Conservation (phyloP, 1,284 basidiomycete species). For the Naganishia sp. region DNA sequence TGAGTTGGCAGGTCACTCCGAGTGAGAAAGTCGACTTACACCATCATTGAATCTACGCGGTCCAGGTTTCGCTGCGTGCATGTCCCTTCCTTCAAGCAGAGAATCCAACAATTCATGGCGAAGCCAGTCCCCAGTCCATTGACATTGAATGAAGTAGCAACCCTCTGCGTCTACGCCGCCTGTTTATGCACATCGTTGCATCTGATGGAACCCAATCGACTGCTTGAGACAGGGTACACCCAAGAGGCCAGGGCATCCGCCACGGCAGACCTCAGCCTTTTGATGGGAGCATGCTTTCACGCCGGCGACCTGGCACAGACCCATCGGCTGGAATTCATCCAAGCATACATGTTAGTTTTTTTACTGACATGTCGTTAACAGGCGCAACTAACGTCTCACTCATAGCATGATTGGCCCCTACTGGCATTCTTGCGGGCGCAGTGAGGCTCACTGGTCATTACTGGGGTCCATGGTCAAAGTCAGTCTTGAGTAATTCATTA, state of each 20-base stretch:
- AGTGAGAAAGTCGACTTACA: too few species aligned
- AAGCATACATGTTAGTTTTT: slow-evolving; percentile 18
- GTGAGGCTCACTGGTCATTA: slow-evolving; percentile 8
- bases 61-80: slow-evolving; percentile 18
- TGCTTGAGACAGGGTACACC: slow-evolving; percentile 10
- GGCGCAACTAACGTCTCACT: neutral
- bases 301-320: slow-evolving; percentile 6
- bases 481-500: neutral
- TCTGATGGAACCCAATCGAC: slow-evolving; percentile 14
- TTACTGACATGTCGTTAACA: neutral
- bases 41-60: too few species aligned
- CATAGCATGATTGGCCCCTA: slow-evolving; percentile 22
- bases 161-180: slow-evolving; percentile 10
- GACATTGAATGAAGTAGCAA: neutral
- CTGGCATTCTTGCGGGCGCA: slow-evolving; percentile 16
- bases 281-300: slow-evolving; percentile 1
- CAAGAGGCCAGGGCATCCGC: neutral
- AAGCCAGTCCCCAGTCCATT: neutral
- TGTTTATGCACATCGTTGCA: slow-evolving; percentile 22
- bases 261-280: slow-evolving; percentile 2
- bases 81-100: slow-evolving; percentile 16
- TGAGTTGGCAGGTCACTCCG: neutral
- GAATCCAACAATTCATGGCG: slow-evolving; percentile 11
- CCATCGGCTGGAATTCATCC: slow-evolving; percentile 16
- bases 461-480: slow-evolving; percentile 15